Evolutionary conservation across 2,329 filamentous ascomycete species (phyloP), one percentile per base, ranked within the genome.

Genomic region (Pezizomycotina sp.): DNA sequence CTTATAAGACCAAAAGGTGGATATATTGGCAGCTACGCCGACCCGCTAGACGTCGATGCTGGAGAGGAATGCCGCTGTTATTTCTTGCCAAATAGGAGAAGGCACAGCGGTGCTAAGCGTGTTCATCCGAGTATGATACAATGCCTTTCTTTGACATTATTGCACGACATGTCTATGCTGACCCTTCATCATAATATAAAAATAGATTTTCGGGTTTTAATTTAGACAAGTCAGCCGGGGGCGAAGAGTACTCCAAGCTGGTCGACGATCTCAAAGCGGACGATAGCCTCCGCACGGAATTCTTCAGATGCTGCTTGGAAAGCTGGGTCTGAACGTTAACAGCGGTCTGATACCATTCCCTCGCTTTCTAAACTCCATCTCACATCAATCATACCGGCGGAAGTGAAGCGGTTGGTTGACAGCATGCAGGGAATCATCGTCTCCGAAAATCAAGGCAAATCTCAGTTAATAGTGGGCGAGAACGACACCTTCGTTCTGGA

Each of bases 301-400:
- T 98, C 50, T 58, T 95, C 45, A 82, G 76, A 48, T 76, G 8
- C 81, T 81, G 47, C 61, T 98, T 15, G 57, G 60, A 10, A 92
- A 89, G 52, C 64, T 98, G 7, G 82, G 80, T 1, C 64, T 98
- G n/a, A 69, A 76, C 39, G 73, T 86, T 34, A 80, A 54, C 63
- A 74, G 46, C 71, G 80, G 31, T 66, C 69, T 49, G 64, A 72
- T 49, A 64, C 69, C 48, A 68, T 83, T 55, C 83, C 82, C 8
- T 77, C 77, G 40, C 71, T 92, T 23, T 92, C 86, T 45, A 71
- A 66, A 48, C 63, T 93, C 31, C 81, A 93, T 59, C 64, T 95
- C 34, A 86, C 83, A 26, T 75, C 79, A 41, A 56, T 73, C 31
- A 61, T 72, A 47, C 64, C 70, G 30, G 59, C 62, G 49, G 70